Evolutionary conservation across 129 eudicot genomes (phyloP).

Genomic region (Flaveria trinervia): DNA sequence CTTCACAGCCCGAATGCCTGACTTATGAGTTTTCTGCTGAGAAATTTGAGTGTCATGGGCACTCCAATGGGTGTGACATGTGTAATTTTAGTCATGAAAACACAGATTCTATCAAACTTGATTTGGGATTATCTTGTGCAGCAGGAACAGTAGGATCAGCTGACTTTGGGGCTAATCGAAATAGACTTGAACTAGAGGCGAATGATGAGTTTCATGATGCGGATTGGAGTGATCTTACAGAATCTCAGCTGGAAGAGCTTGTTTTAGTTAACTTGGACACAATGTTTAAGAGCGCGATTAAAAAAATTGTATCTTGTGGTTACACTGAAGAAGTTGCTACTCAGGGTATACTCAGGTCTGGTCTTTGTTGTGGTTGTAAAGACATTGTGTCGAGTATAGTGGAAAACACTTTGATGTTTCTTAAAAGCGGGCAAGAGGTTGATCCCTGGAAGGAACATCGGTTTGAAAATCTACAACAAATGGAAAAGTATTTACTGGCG

Average conservation of each 20-base stretch:
- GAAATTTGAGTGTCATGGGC: conserved; percentile 55
- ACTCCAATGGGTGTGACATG: conserved; percentile 51
- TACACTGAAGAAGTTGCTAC: conserved; percentile 67
- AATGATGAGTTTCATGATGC: conserved; percentile 58
- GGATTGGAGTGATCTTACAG: conserved; percentile 93
- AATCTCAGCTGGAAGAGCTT: conserved; percentile 75
- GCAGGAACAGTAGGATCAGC: neutral
- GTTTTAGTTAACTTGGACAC: conserved; percentile 69
- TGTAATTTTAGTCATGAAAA: conserved; percentile 48
- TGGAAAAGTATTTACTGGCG: conserved; percentile 75
- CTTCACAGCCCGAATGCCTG: conserved; percentile 44
- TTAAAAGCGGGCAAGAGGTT: conserved; percentile 52
- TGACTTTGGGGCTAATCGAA: conserved; percentile 41
- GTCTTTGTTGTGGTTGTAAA: conserved; percentile 73
- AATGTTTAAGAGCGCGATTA: conserved; percentile 66
- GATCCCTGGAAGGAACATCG: conserved; percentile 49
- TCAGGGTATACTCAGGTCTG: conserved; percentile 69
- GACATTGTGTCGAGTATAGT: conserved; percentile 71
- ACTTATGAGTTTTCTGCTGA: conserved; percentile 74
- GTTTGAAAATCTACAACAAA: conserved; percentile 67
- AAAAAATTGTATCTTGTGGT: conserved; percentile 65
- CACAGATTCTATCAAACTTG: conserved; percentile 59
- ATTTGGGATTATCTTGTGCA: conserved; percentile 61
- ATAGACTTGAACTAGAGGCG: conserved; percentile 40
- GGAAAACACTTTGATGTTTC: conserved; percentile 64